These are phyloP conservation scores for Colletotrichum cereale DNA, from an alignment of 2,329 filamentous ascomycete genomes.

Conservation along the genomic window DNA sequence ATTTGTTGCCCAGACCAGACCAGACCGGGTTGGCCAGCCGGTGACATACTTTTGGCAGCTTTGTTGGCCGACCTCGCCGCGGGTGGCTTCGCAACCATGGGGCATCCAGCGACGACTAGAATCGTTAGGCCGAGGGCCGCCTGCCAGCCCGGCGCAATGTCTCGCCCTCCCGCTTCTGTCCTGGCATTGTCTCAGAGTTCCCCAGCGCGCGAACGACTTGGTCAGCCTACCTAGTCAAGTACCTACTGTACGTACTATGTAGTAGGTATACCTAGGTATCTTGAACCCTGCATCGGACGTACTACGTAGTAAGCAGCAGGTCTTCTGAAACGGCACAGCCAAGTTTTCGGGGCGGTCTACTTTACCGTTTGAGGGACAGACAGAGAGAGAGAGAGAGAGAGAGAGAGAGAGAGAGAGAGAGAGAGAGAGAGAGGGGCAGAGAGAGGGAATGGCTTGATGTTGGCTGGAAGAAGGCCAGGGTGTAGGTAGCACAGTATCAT, in stretches of 20 bases:
- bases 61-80: neutral
- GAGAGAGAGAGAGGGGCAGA: neutral
- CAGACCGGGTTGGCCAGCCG: neutral
- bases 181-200: conserved; percentile 39
- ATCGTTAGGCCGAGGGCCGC: conserved; percentile 18
- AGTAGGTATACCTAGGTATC: too few relatives aligned
- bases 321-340: conserved; percentile 35
- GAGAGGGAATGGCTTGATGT: conserved; percentile 16
- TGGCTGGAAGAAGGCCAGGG: neutral
- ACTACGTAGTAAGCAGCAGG: conserved; percentile 27
- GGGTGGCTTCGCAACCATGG: neutral
- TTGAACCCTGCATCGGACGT: conserved; percentile 31
- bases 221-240: too few relatives aligned
- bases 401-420: neutral
- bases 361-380: neutral
- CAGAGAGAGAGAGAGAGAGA: neutral
- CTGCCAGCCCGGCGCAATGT: conserved; percentile 14
- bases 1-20: neutral
- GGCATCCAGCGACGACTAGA: neutral
- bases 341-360: conserved; percentile 21
- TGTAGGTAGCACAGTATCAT: neutral
- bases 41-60: neutral
- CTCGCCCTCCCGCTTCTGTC: conserved; percentile 30
- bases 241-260: too few relatives aligned
- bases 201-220: conserved; percentile 19